Evolutionary conservation across 306 rosid species (phyloP), one percentile per base, ranked within the genome.

Genomic region (Nissolia schottii): DNA sequence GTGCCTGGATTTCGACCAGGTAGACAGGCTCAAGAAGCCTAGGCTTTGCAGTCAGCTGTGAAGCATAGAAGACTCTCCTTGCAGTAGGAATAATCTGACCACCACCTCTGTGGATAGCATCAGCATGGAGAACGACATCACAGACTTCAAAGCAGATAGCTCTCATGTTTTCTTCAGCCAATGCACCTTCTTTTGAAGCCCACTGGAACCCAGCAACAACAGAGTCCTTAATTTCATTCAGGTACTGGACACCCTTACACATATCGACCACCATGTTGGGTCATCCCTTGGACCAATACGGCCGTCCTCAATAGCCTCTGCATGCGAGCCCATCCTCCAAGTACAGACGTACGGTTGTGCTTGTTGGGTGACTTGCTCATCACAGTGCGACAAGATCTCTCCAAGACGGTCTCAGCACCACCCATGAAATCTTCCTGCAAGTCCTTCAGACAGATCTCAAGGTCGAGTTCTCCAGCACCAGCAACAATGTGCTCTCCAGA

Each of bases 401-500:
- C 90, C 0, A 83, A 80, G 74, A 88, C 90, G 1, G 90, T 88
- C 80, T 88, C 89, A 3, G 89, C 90, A 13, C 94, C 94, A 64
- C 90, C 90, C 94, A 88, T 88, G 28, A 88, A 88, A 45, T 88
- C 93, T 0, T 86, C 93, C 54, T 88, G 90, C 73, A 88, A 64
- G 78, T 88, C 93, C 85, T 88, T 88, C 85, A 88, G 70, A 73
- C 93, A 88, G 28, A 88, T 88, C 66, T 88, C 93, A 43, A 88
- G 87, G 48, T 88, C 90, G 5, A 88, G 94, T 59, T 88, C 94
- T 49, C 94, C 94, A 6, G 94, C 94, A 66, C 91, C 95, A 18
- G 95, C 89, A 27, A 89, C 77, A 53, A 89, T 86, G 84, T 89
- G 91, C 86, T 86, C 94, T 5, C 94, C 91, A n/a, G 91, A 86